Conservation (phyloP, 139 green algal species). For the Diplosphaera chodatii region DNA sequence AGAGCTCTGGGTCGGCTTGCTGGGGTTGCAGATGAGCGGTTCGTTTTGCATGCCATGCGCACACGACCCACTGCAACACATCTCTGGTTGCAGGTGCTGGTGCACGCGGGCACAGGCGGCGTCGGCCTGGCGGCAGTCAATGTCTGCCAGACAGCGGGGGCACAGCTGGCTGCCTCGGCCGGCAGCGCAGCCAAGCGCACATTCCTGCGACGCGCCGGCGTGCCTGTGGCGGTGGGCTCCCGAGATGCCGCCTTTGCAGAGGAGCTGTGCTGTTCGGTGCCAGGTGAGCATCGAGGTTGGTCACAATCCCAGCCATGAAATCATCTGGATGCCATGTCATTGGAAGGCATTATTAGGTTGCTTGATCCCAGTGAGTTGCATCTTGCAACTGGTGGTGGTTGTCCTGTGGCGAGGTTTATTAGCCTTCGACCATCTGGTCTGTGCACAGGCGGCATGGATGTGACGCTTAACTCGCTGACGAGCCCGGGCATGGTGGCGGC, state of each 20-base stretch:
- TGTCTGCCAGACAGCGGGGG: slow-evolving; percentile 28
- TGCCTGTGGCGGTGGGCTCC: slow-evolving; percentile 37
- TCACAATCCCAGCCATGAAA: too few relatives aligned
- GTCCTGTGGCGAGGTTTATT: too few relatives aligned
- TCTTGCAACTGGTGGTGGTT: too few relatives aligned
- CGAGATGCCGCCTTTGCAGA: slow-evolving; percentile 57
- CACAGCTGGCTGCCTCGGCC: slow-evolving; percentile 51
- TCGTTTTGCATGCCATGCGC: too few relatives aligned
- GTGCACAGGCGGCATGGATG: slow-evolving; percentile 4
- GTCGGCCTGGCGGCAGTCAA: slow-evolving; percentile 67
- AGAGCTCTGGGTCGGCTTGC: too few relatives aligned
- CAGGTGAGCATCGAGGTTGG: neutral
- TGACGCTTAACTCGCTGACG: slow-evolving; percentile 84
- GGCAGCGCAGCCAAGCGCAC: slow-evolving; percentile 61
- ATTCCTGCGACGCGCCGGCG: slow-evolving; percentile 46
- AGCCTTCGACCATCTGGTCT: too few relatives aligned
- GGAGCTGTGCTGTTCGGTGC: slow-evolving; percentile 21
- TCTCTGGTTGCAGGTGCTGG: slow-evolving; percentile 30
- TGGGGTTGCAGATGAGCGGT: too few relatives aligned
- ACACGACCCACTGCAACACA: too few relatives aligned
- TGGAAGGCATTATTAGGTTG: too few relatives aligned
- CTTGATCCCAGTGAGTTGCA: too few relatives aligned
- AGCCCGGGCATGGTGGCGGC: slow-evolving; percentile 78
- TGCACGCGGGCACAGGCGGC: slow-evolving; percentile 47
- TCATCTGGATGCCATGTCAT: too few relatives aligned